Conservation (phyloP, 75 land plant genomes). For the Larix kaempferi region DNA sequence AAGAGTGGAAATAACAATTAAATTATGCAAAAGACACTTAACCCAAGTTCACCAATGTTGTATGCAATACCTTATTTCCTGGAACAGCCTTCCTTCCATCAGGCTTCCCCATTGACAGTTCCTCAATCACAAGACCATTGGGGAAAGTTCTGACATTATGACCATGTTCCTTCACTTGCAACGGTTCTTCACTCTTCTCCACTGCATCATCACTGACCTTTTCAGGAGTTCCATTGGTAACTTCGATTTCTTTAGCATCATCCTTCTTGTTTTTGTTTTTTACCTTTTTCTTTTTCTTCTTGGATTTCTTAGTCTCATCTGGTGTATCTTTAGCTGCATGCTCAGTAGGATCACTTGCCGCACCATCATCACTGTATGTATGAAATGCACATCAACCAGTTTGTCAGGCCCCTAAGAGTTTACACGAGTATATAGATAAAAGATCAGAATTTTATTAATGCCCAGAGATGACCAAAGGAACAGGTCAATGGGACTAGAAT, state of each 20-base stretch:
- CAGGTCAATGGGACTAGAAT: too few relatives aligned
- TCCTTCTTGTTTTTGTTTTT: conserved; percentile 32
- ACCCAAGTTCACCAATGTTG: background rate
- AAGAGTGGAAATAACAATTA: background rate
- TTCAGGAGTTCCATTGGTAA: conserved; percentile 6
- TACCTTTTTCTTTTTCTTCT: conserved; percentile 34
- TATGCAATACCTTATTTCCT: conserved; percentile 55
- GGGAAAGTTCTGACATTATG: conserved; percentile 50
- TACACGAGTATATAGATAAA: too few relatives aligned
- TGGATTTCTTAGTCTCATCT: conserved; percentile 16
- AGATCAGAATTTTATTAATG: too few relatives aligned
- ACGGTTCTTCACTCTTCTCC: conserved; percentile 10
- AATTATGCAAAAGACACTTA: background rate
- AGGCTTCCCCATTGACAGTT: conserved; percentile 82
- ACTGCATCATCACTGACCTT: conserved; percentile 13
- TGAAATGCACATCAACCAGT: background rate
- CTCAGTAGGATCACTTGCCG: background rate
- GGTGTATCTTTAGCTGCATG: conserved; percentile 7
- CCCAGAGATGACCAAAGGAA: too few relatives aligned
- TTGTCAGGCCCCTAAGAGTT: background rate
- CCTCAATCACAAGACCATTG: conserved; percentile 83
- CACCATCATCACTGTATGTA: conserved; percentile 2
- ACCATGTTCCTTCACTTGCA: conserved; percentile 15
- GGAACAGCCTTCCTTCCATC: conserved; percentile 87
- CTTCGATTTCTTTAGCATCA: background rate